Conservation (phyloP, 345 rosid genomes). For the Raphanus raphanistrum region DNA sequence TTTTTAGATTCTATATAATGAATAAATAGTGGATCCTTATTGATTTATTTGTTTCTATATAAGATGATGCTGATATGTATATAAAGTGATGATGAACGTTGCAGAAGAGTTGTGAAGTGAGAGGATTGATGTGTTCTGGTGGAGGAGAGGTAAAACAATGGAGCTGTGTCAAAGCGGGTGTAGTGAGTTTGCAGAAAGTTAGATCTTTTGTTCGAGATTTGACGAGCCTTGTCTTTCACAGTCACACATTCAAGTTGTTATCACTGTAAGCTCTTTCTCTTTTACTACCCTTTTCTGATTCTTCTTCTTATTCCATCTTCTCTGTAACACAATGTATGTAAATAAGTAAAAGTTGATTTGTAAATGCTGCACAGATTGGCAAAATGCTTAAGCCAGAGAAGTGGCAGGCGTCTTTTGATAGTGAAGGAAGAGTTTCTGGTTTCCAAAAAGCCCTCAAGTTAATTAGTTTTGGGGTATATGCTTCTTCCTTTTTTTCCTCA, state of each 20-base stretch:
- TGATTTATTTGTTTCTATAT: too few relatives aligned
- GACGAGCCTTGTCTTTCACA: constrained; percentile 79
- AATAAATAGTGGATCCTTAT: background rate
- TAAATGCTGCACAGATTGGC: constrained; percentile 52
- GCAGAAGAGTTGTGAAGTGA: constrained; percentile 28
- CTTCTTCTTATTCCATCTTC: too few relatives aligned
- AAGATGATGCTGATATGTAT: too few relatives aligned
- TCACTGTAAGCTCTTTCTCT: constrained; percentile 46
- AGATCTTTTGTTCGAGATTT: constrained; percentile 74
- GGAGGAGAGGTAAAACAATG: constrained; percentile 67
- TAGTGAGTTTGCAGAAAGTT: constrained; percentile 69
- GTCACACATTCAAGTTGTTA: constrained; percentile 68
- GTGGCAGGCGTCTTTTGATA: constrained; percentile 79
- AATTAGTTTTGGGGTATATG: constrained; percentile 86
- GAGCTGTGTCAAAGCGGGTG: constrained; percentile 61
- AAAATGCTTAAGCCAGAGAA: constrained; percentile 93
- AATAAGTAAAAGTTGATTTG: background rate
- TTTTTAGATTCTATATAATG: background rate
- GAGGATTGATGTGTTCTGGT: constrained; percentile 62
- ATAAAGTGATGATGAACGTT: background rate
- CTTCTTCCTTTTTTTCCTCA: background rate
- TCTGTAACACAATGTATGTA: background rate
- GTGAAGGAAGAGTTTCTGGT: too few relatives aligned
- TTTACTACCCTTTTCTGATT: background rate
- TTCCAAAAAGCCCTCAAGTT: constrained; percentile 76